These are phyloP conservation scores for Candida boleticola DNA, from an alignment of 805 yeast genomes.

Conservation along the genomic window DNA sequence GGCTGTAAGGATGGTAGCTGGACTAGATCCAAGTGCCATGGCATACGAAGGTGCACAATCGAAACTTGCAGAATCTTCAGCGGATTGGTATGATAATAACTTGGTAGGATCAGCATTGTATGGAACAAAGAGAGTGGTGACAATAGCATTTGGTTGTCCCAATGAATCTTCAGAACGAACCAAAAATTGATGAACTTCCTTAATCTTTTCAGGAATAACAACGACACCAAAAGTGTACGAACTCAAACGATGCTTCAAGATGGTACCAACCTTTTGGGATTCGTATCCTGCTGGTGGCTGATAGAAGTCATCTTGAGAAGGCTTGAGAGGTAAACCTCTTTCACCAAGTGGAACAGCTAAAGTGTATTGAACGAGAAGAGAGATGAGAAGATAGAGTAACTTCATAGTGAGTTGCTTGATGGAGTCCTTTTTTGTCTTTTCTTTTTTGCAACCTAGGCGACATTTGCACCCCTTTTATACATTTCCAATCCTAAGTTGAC, in stretches of 20 bases:
- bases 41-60: conserved; percentile 22
- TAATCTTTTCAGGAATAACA: conserved; percentile 6
- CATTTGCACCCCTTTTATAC: too few species aligned
- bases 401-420: neutral
- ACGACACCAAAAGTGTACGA: conserved; percentile 9
- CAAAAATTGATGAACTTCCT: conserved; percentile 16
- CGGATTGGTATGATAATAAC: conserved; percentile 18
- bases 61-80: conserved; percentile 18
- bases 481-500: too few species aligned
- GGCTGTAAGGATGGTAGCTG: neutral
- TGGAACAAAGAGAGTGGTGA: conserved; percentile 21
- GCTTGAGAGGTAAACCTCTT: conserved; percentile 46
- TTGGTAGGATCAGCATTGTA: conserved; percentile 21
- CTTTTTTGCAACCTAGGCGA: too few species aligned
- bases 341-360: conserved; percentile 47
- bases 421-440: too few species aligned
- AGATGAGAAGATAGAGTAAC: neutral
- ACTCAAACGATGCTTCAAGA: conserved; percentile 8
- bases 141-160: conserved; percentile 19
- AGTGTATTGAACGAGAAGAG: neutral
- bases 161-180: conserved; percentile 17
- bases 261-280: conserved; percentile 5
- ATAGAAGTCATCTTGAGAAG: conserved; percentile 6
- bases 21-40: conserved; percentile 9
- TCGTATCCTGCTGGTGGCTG: conserved; percentile 3